Evolutionary conservation across 768 basidiomycete species (phyloP).

Genomic region (Termitomyces sp.): DNA sequence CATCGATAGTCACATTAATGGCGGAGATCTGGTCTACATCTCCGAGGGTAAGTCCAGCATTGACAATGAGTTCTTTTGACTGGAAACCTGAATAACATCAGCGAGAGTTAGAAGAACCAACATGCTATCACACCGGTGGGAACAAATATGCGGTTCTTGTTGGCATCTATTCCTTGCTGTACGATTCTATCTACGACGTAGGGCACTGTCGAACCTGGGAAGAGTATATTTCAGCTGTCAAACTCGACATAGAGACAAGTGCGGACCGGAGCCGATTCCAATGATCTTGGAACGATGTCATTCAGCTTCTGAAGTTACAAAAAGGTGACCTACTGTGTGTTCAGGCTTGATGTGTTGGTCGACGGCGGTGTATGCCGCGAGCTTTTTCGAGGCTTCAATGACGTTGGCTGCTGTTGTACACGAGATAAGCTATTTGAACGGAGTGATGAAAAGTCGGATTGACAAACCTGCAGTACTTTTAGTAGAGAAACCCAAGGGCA

Average conservation of each 20-base stretch:
- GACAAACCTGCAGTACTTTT: not conserved
- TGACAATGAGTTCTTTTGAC: conserved; percentile 90
- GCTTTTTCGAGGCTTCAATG: conserved; percentile 79
- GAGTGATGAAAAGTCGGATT: not conserved
- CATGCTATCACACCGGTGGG: conserved; percentile 60
- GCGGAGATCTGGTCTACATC: conserved; percentile 85
- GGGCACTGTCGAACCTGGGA: conserved; percentile 81
- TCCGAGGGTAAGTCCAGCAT: conserved; percentile 68
- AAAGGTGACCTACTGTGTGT: conserved; percentile 57
- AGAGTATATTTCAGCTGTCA: conserved; percentile 4
- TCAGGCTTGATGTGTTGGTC: conserved; percentile 80
- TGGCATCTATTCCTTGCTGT: conserved; percentile 69
- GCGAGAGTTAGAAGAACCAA: not conserved
- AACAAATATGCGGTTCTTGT: conserved; percentile 80
- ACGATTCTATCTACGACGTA: conserved; percentile 96
- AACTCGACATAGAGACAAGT: conserved; percentile 2
- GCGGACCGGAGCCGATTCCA: conserved; percentile 80
- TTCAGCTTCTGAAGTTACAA: not conserved
- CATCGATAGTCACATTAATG: conserved; percentile 97
- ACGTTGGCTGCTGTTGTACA: conserved; percentile 21
- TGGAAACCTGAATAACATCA: conserved; percentile 65
- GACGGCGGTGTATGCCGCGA: conserved; percentile 93
- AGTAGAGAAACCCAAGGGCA: not conserved
- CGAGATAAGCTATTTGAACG: not conserved
- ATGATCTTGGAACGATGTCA: conserved; percentile 49